These are phyloP conservation scores for Anisodus tanguticus DNA, from an alignment of 257 asterid genomes.

Conservation along the genomic window DNA sequence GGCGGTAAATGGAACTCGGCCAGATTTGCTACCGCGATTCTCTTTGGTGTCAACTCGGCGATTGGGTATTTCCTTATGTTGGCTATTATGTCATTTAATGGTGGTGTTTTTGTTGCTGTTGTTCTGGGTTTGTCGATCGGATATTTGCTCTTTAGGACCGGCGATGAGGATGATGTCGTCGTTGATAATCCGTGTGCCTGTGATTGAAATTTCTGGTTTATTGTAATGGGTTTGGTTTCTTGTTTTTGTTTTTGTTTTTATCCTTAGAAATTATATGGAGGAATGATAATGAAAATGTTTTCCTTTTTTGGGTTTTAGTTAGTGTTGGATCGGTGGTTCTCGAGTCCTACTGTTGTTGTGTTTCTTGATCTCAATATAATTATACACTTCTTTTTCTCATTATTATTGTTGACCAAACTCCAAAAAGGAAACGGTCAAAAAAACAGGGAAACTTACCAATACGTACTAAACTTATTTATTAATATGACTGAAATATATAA, in stretches of 20 bases:
- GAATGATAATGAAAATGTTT: background rate
- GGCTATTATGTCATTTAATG: slow-evolving; percentile 89
- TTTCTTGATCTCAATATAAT: slow-evolving; percentile 5
- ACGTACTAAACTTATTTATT: no score
- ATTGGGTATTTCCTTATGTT: slow-evolving; percentile 86
- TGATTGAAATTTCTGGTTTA: slow-evolving; percentile 45
- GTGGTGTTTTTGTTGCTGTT: slow-evolving; percentile 74
- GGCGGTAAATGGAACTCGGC: slow-evolving; percentile 38
- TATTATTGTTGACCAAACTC: background rate
- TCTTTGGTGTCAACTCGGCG: slow-evolving; percentile 74
- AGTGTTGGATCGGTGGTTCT: background rate
- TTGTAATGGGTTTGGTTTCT: background rate
- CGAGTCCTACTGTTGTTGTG: background rate
- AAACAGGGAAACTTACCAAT: no score
- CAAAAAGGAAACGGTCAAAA: no score
- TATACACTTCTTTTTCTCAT: background rate
- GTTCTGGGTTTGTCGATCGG: slow-evolving; percentile 74
- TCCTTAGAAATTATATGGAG: background rate
- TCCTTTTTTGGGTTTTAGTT: background rate
- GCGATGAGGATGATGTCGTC: slow-evolving; percentile 51
- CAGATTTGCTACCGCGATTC: slow-evolving; percentile 53
- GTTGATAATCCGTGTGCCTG: slow-evolving; percentile 82
- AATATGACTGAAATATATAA: no score
- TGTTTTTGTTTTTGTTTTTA: background rate
- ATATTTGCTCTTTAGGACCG: slow-evolving; percentile 64